Base-by-base conservation (phyloP, 2,329 filamentous ascomycete species). In the Pseudogymnoascus sp. region DNA sequence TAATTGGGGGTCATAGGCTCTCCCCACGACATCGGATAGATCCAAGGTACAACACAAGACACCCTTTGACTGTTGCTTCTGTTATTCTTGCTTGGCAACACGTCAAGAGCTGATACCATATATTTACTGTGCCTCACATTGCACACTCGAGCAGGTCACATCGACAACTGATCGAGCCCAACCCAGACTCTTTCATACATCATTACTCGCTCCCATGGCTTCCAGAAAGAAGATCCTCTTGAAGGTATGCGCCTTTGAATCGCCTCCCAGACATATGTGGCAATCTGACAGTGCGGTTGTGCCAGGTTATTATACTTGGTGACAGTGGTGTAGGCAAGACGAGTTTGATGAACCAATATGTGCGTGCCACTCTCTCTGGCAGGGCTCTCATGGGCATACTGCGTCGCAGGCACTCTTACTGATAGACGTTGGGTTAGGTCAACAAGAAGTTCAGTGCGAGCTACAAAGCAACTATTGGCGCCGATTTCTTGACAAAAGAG, bases 271-370 rank as follows among this genome's bases (percentile, higher is more conserved):
- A 37, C 18, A 1, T 31, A 16, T n/a, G 18, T 18, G 28, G 40
- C 46, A 11, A 36, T 23, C 62, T 37, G 53, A 63, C 46, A 40
- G 16, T 61, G 25, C 18, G 6, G 12, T 28, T 16, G 18, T 38
- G 49, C 38, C 59, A 97, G 93, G 93, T 99, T 74, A 99, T 99
- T 74, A 97, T 99, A 79, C 88, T 99, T 71, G 95, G 95, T 72
- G 95, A 99, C 78, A 97, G 93, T 78, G 95, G 95, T 80, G 95
- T 99, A 67, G 95, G 95, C 77, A 99, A 99, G 85, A 99, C 95
- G 66, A 97, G 92, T 79, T 87, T 99, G 85, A 99, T 99, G 95
- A 99, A 99, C 81, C 95, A 99, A 97, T 99, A 97, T 90, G 95
- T 97, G 87, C 77, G 90, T 72, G 63, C 59, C 63, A 67, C 66